These are phyloP conservation scores for Eutrema japonicum DNA, from an alignment of 345 rosid genomes.

Conservation along the genomic window DNA sequence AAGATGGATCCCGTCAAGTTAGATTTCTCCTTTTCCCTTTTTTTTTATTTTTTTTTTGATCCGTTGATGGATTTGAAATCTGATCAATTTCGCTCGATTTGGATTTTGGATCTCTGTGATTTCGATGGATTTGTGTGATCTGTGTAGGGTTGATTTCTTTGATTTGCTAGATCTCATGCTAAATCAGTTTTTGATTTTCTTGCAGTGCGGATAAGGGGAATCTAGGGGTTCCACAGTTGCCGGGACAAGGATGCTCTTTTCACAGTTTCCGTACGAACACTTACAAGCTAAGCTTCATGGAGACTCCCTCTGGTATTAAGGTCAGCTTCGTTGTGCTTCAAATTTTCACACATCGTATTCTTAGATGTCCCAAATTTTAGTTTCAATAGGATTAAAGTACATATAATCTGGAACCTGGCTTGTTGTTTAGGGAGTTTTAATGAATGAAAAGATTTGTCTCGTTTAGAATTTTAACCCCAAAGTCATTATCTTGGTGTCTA, in stretches of 20 bases:
- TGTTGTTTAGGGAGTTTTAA: neutral
- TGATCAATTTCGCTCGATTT: neutral
- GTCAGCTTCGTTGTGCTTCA: slow-evolving; percentile 41
- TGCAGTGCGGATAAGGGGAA: slow-evolving; percentile 75
- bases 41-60: neutral
- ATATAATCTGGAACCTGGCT: slow-evolving; percentile 14
- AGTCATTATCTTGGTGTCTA: slow-evolving; percentile 12
- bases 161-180: neutral
- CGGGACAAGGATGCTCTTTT: slow-evolving; percentile 96
- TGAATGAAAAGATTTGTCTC: neutral
- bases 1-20: slow-evolving; percentile 94
- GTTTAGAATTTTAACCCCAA: neutral
- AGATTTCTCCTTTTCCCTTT: slow-evolving; percentile 8
- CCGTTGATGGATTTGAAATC: neutral
- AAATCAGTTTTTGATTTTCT: slow-evolving; percentile 7
- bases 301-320: slow-evolving; percentile 95
- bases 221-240: slow-evolving; percentile 86
- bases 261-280: slow-evolving; percentile 91
- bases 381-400: neutral
- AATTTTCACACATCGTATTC: neutral
- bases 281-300: slow-evolving; percentile 96
- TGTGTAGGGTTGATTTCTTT: neutral
- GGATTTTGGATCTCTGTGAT: slow-evolving; percentile 7
- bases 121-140: neutral
- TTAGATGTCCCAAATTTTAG: neutral